Conservation (phyloP, 345 rosid species). For the Camelina neglecta region DNA sequence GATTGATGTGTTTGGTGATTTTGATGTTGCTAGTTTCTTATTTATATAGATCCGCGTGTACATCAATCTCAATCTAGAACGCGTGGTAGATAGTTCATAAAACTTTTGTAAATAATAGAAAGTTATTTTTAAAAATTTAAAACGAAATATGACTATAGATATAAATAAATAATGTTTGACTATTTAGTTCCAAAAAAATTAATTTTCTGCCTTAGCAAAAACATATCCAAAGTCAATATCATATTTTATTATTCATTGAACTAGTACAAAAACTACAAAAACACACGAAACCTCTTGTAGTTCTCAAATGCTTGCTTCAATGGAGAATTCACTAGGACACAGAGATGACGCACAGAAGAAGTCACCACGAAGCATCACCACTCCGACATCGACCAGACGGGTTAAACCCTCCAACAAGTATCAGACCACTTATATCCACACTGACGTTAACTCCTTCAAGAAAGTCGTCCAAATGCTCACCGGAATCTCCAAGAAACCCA, state of each 20-base stretch:
- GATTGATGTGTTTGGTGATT: no score
- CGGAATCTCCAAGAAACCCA: constrained; percentile 52
- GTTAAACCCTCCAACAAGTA: constrained; percentile 51
- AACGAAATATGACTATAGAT: no score
- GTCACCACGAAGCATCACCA: constrained; percentile 36
- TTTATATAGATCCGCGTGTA: background rate
- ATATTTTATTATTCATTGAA: no score
- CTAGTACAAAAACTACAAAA: background rate
- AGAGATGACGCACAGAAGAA: constrained; percentile 40
- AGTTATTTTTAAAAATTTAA: background rate
- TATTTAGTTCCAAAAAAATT: background rate
- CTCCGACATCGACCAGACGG: constrained; percentile 44
- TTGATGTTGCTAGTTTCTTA: background rate
- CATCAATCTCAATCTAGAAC: background rate
- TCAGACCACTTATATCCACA: constrained; percentile 81
- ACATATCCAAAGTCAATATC: background rate
- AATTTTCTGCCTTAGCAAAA: background rate
- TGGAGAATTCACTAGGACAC: constrained; percentile 57
- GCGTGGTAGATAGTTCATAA: background rate
- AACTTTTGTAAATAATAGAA: background rate
- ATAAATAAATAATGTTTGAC: no score
- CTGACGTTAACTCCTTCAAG: constrained; percentile 80
- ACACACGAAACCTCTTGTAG: background rate
- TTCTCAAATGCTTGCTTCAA: constrained; percentile 31
- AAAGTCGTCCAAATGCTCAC: constrained; percentile 91